phyloP scores from a whole-genome alignment of 2,329 filamentous ascomycete species.

The Cladophialophora chaetospira region DNA sequence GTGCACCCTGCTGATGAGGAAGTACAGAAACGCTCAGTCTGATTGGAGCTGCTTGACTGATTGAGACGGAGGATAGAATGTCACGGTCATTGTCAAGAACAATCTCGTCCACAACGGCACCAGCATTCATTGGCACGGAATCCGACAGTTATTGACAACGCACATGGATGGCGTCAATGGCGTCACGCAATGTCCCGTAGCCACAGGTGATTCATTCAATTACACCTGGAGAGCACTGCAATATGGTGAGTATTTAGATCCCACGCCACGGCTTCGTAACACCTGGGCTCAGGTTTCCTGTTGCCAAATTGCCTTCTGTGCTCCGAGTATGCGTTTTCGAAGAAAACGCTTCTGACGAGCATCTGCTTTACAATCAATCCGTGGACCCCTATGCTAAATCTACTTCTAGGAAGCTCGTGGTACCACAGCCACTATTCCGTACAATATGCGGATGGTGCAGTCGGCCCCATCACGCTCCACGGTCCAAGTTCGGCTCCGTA shows the following conservation, averaged over 20 bases:
- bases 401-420: conserved; percentile 62
- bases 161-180: conserved; percentile 72
- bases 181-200: conserved; percentile 68
- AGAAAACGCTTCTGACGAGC: no score
- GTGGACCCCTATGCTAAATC: no score
- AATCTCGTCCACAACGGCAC: conserved; percentile 25
- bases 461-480: conserved; percentile 55
- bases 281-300: no score
- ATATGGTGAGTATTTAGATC: no score
- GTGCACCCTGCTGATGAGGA: no score
- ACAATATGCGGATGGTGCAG: conserved; percentile 68
- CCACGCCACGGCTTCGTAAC: no score
- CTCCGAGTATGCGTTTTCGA: no score
- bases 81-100: conserved; percentile 49
- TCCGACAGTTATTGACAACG: conserved; percentile 74
- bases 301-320: no score
- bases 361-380: no score
- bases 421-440: conserved; percentile 68
- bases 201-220: conserved; percentile 62
- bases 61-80: no score
- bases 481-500: conserved; percentile 15
- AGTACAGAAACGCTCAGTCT: no score
- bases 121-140: conserved; percentile 73
- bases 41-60: neutral
- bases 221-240: conserved; percentile 64